A percentile compares a stretch with the other conserved stretches of the same genome.
phyloP scores from a whole-genome alignment of 2,329 filamentous ascomycete genomes.

The Fusarium sp. region DNA sequence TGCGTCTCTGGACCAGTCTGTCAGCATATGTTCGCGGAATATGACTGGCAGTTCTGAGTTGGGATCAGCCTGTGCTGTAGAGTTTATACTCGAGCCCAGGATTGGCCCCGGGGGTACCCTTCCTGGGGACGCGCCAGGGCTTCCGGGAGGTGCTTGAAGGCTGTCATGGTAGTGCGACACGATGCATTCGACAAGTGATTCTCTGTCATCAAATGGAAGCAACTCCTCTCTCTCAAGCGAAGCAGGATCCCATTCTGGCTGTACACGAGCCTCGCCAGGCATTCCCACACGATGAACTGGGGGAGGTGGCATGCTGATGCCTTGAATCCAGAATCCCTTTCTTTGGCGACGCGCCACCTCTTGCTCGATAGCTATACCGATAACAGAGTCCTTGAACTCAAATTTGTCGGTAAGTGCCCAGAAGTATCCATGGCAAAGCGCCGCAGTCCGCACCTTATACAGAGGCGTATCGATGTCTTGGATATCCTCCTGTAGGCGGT shows the following conservation, averaged over 20 bases:
- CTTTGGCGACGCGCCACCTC: slow-evolving; percentile 82
- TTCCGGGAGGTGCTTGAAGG: slow-evolving; percentile 73
- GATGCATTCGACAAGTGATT: slow-evolving; percentile 79
- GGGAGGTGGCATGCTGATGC: slow-evolving; percentile 77
- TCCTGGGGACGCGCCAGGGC: slow-evolving; percentile 77
- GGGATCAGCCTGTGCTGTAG: slow-evolving; percentile 54
- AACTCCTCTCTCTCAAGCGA: slow-evolving; percentile 74
- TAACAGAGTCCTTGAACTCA: slow-evolving; percentile 76
- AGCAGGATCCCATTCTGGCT: slow-evolving; percentile 63
- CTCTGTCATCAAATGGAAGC: slow-evolving; percentile 80
- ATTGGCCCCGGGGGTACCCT: slow-evolving; percentile 74
- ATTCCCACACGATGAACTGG: slow-evolving; percentile 71
- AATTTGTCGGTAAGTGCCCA: slow-evolving; percentile 84
- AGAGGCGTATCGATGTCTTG: slow-evolving; percentile 73
- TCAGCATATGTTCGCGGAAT: slow-evolving; percentile 81
- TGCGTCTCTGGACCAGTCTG: slow-evolving; percentile 82
- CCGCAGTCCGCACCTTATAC: slow-evolving; percentile 83
- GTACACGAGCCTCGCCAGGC: slow-evolving; percentile 61
- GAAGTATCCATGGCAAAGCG: slow-evolving; percentile 90
- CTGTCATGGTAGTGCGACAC: slow-evolving; percentile 76
- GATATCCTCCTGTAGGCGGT: slow-evolving; percentile 88
- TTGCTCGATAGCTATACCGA: slow-evolving; percentile 78
- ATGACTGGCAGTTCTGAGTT: slow-evolving; percentile 72
- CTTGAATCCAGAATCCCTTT: slow-evolving; percentile 83
- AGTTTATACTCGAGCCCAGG: slow-evolving; percentile 63